These are phyloP conservation scores for Gossypium herbaceum DNA, from an alignment of 345 rosid genomes.

Conservation along the genomic window DNA sequence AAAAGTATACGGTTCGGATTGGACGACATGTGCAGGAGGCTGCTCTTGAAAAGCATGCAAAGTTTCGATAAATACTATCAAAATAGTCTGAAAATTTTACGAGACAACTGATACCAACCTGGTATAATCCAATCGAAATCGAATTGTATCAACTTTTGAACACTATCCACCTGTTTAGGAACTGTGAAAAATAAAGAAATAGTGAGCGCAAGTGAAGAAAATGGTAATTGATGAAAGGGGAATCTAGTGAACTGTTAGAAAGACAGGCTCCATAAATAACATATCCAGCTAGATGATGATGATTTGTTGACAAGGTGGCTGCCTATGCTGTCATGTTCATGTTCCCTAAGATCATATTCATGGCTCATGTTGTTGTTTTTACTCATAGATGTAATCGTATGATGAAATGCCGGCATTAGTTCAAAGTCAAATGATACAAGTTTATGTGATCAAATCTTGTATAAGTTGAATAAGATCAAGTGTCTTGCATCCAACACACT, in stretches of 20 bases:
- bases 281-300: not conserved
- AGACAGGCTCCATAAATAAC: not conserved
- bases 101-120: constrained; percentile 22
- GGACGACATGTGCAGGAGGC: not conserved
- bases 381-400: too few relatives aligned
- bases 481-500: not conserved
- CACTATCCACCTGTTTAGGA: constrained; percentile 30
- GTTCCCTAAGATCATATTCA: too few relatives aligned
- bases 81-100: not conserved
- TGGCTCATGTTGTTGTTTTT: too few relatives aligned
- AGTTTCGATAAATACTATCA: not conserved
- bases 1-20: not conserved
- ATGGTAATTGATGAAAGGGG: not conserved
- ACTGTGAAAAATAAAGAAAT: constrained; percentile 25
- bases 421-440: not conserved
- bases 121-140: constrained; percentile 42
- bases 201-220: not conserved
- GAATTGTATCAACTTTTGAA: constrained; percentile 25
- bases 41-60: not conserved
- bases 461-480: not conserved
- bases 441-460: not conserved
- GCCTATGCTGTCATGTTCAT: too few relatives aligned
- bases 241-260: not conserved
- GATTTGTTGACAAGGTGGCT: too few relatives aligned
- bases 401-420: not conserved